Evolutionary conservation across 306 rosid species (phyloP), one percentile per base, ranked within the genome.

Genomic region (Aeschynomene evenia): DNA sequence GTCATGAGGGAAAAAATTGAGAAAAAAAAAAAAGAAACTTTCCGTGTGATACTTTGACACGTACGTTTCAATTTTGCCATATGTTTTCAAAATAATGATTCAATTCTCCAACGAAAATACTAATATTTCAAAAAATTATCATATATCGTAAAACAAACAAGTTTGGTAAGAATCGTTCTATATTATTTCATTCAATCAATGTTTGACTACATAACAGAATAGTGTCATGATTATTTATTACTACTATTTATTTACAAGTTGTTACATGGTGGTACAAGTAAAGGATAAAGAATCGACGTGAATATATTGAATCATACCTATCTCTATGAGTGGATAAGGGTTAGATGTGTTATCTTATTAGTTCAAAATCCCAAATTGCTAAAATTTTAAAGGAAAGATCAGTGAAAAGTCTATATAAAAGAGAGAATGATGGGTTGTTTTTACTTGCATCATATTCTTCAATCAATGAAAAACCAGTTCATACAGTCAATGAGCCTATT

Each of bases 251-350:
- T 37, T 9, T 26, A 23, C 19, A 6, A 18, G 23, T 54, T 23
- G 60, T 54, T 49, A 23, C 36, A 5, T n/a, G 34, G 40, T n/a
- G 19, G 40, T 53, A 15, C 18, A 77, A 33, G 49, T 10, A 55
- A 77, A 76, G 13, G 6, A 42, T 0, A n/a, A n/a, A n/a, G n/a
- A 68, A 24, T 36, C 48, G 23, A 19, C 29, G 29, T 59, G 40
- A 70, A 68, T n/a, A n/a, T n/a, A n/a, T 59, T 39, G 70, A 75
- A 68, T 68, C 4, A 51, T 20, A n/a, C n/a, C 29, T 23, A 37
- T 9, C n/a, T n/a, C n/a, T n/a, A n/a, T 2, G 55, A 62, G 12
- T 21, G 53, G 81, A 77, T 53, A 62, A 70, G 67, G 53, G 54
- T 43, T 52, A 43, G 19, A 49, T 49, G n/a, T n/a, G n/a, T n/a